These are phyloP conservation scores for Lotus japonicus DNA, from an alignment of 306 rosid species.

Conservation along the genomic window DNA sequence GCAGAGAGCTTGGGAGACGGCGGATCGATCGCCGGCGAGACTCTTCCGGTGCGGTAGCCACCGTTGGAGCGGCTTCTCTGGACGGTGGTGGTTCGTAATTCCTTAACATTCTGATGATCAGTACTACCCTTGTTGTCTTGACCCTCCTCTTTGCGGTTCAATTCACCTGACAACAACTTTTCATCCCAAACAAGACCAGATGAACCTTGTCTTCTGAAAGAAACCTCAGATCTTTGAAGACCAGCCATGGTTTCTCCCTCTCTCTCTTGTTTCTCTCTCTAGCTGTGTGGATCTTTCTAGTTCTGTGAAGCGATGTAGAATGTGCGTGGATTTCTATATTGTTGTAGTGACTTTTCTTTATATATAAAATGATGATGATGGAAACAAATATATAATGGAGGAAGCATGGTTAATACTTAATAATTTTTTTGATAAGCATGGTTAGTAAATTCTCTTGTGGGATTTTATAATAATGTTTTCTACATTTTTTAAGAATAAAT, in stretches of 20 bases:
- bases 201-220: conserved; percentile 86
- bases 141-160: background rate
- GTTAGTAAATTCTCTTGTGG: too few species aligned
- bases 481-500: too few species aligned
- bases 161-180: conserved; percentile 42
- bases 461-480: too few species aligned
- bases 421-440: too few species aligned
- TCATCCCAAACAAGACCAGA: conserved; percentile 88
- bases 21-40: conserved; percentile 65
- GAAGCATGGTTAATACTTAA: too few species aligned
- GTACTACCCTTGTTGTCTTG: too few species aligned
- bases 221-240: conserved; percentile 68
- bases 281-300: too few species aligned
- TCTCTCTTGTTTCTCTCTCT: background rate
- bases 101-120: background rate
- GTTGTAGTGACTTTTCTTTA: too few species aligned
- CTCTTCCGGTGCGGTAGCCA: conserved; percentile 54
- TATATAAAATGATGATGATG: too few species aligned
- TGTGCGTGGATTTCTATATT: too few species aligned
- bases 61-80: conserved; percentile 61
- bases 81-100: conserved; percentile 16
- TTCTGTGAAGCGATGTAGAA: too few species aligned
- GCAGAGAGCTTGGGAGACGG: conserved; percentile 81
- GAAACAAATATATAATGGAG: too few species aligned
- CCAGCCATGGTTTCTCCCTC: conserved; percentile 50